phyloP scores from a whole-genome alignment of 306 rosid species.

The Quercus rubra region DNA sequence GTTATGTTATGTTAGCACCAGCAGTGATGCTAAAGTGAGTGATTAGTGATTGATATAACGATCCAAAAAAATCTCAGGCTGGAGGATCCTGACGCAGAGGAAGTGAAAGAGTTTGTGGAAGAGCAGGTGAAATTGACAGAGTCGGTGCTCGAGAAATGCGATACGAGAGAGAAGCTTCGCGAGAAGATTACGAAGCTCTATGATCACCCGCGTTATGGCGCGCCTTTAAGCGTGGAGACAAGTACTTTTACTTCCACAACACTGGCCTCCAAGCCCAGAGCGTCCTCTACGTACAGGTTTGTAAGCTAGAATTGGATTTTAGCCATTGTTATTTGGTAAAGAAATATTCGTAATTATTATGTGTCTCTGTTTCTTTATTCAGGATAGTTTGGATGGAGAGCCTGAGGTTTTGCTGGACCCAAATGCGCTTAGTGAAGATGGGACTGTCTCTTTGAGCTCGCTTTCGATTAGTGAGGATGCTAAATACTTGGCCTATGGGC shows the following conservation, averaged over 20 bases:
- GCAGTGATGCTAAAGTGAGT: too few species aligned
- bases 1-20: too few species aligned
- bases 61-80: slow-evolving; percentile 41
- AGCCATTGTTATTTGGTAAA: not conserved
- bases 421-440: slow-evolving; percentile 73
- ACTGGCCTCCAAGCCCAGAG: slow-evolving; percentile 84
- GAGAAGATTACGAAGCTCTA: slow-evolving; percentile 58
- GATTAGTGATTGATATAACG: too few species aligned
- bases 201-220: slow-evolving; percentile 83
- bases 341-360: not conserved
- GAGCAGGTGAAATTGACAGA: slow-evolving; percentile 64
- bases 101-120: slow-evolving; percentile 75
- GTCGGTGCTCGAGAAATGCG: slow-evolving; percentile 62
- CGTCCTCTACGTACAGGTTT: slow-evolving; percentile 78
- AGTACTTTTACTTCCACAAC: slow-evolving; percentile 78
- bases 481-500: slow-evolving; percentile 72
- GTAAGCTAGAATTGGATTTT: slow-evolving; percentile 14
- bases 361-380: slow-evolving; percentile 11
- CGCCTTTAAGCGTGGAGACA: slow-evolving; percentile 54
- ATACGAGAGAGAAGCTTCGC: slow-evolving; percentile 44
- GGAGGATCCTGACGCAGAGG: slow-evolving; percentile 82
- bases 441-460: slow-evolving; percentile 60
- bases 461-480: slow-evolving; percentile 67
- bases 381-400: slow-evolving; percentile 62
- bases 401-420: slow-evolving; percentile 80